A percentile compares a stretch with the other conserved stretches of the same genome.
These are phyloP conservation scores for Fraxinus greggii DNA, from an alignment of 305 asterid species.

Conservation along the genomic window DNA sequence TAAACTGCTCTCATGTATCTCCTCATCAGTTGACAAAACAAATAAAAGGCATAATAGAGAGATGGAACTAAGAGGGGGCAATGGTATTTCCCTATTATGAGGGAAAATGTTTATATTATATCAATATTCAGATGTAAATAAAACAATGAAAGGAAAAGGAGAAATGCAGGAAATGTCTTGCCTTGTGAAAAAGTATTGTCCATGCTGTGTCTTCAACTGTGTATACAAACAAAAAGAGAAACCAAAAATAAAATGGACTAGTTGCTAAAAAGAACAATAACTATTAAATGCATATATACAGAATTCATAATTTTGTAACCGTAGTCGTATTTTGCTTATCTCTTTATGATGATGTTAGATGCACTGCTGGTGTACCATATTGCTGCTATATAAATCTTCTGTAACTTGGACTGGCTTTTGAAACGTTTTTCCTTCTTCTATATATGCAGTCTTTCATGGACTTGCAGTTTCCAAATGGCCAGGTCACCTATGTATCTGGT, in stretches of 20 bases:
- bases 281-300: background rate
- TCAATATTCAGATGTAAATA: background rate
- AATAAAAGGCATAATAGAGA: background rate
- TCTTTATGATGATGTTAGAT: background rate
- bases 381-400: background rate
- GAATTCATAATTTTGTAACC: background rate
- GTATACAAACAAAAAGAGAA: background rate
- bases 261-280: background rate
- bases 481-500: conserved; percentile 83
- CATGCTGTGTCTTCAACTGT: background rate
- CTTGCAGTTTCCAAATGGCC: conserved; percentile 97
- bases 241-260: background rate
- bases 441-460: conserved; percentile 88
- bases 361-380: background rate
- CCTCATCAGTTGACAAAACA: background rate
- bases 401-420: background rate
- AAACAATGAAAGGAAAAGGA: background rate
- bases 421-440: conserved; percentile 5
- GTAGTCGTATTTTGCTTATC: background rate
- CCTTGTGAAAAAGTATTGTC: background rate
- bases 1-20: background rate
- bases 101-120: background rate
- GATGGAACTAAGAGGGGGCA: background rate
- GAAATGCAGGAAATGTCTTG: conserved; percentile 3
- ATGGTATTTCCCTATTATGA: background rate